A percentile compares a stretch with the other conserved stretches of the same genome.
These are phyloP conservation scores for Penicillium sp. DNA, from an alignment of 2,329 filamentous ascomycete genomes.

Conservation along the genomic window DNA sequence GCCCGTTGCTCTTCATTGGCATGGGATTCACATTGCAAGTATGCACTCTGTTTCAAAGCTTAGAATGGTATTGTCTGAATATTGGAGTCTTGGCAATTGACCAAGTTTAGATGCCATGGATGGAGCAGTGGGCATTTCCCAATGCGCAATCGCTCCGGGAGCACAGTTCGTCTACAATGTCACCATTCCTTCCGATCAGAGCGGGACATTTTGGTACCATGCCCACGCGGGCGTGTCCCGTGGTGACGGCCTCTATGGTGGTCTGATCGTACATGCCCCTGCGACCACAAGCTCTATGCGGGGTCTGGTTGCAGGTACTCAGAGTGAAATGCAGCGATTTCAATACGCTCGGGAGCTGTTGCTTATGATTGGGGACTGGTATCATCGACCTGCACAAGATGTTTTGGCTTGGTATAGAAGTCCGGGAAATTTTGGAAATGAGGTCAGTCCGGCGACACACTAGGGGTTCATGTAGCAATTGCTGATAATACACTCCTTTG, in stretches of 20 bases:
- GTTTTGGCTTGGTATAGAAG: slow-evolving; percentile 42
- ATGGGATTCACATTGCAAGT: slow-evolving; percentile 42
- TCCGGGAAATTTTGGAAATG: slow-evolving; percentile 40
- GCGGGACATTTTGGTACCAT: slow-evolving; percentile 48
- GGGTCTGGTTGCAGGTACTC: slow-evolving; percentile 8
- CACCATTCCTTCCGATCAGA: slow-evolving; percentile 34
- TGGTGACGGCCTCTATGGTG: slow-evolving; percentile 45
- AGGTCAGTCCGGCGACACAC: slow-evolving; percentile 23
- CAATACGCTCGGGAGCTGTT: slow-evolving; percentile 38
- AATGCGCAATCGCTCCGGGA: slow-evolving; percentile 61
- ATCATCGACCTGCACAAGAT: slow-evolving; percentile 39
- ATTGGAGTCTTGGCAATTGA: background rate
- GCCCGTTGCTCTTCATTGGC: slow-evolving; percentile 44
- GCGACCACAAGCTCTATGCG: slow-evolving; percentile 16
- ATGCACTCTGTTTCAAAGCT: background rate
- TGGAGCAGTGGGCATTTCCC: slow-evolving; percentile 59
- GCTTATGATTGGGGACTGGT: slow-evolving; percentile 48
- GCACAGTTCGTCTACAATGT: slow-evolving; percentile 40
- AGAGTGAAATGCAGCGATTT: slow-evolving; percentile 9
- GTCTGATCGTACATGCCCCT: slow-evolving; percentile 43
- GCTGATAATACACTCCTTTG: background rate
- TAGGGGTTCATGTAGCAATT: background rate
- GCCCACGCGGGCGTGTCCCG: slow-evolving; percentile 41
- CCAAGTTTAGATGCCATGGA: slow-evolving; percentile 51
- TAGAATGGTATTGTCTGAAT: background rate